Base-by-base conservation (phyloP, 305 asterid species). In the Nicotiana rustica region DNA sequence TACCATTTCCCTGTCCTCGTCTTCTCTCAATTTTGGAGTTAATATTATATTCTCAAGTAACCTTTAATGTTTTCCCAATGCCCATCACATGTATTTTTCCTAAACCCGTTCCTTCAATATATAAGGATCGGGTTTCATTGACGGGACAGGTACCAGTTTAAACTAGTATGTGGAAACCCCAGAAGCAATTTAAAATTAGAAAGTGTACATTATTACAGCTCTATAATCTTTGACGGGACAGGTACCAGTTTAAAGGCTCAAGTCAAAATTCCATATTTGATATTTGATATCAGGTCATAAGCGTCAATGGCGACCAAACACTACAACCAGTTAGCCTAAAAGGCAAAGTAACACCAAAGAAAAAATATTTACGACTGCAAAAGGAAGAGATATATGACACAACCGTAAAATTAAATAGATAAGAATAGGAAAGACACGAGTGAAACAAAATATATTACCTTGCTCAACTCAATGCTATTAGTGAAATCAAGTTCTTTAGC, bases 401-500 rank as follows among this genome's bases (percentile, higher is more conserved):
- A 36, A 36, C 31, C 4, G 56, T 36, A 68, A 5, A 68, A 17
- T 68, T 13, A 69, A 69, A n/a, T 69, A 38, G 10, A 4, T 10
- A 41, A 69, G 59, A 41, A 18, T 38, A 10, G 57, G 57, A 41
- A 41, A 69, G 5, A 61, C 67, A 55, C 7, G 69, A 78, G 57
- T 12, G 31, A 18, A 35, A 38, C 9, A 17, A 10, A 75, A 44
- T 19, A 56, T n/a, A 76, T 33, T 86, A 94, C 98, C 98, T 94
- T 94, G 66, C 94, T 90, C 86, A 94, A 81, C 82, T 90, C 90
- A 83, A 92, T 79, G 66, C 96, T 89, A 90, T 84, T 80, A 61
- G 97, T 90, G 82, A 96, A 96, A 90, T 94, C 97, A 87, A 96
- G 90, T 84, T 96, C 98, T 49, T 56, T 81, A 49, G 96, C 93